Conservation (phyloP, 2,329 filamentous ascomycete genomes). For the Fusarium xyrophilum region DNA sequence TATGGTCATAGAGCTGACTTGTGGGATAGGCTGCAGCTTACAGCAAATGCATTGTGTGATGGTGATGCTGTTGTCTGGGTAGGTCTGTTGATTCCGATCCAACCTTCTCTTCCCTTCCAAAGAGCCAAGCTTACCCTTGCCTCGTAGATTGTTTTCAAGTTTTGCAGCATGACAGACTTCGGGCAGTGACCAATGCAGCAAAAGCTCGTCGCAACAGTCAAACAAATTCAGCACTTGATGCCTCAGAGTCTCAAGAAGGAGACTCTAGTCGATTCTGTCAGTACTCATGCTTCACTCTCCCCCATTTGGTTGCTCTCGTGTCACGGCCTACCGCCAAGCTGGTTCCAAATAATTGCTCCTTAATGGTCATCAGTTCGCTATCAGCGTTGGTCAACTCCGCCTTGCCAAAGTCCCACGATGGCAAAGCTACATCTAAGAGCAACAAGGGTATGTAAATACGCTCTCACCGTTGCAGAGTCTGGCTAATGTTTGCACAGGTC, state of each 20-base stretch:
- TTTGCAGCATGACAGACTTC: conserved; percentile 41
- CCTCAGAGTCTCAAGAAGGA: conserved; percentile 21
- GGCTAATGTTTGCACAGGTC: conserved; percentile 41
- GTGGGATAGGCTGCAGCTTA: conserved; percentile 71
- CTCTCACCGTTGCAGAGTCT: conserved; percentile 5
- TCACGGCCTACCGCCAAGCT: conserved; percentile 69
- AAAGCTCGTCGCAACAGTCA: conserved; percentile 12
- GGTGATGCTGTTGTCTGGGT: conserved; percentile 79
- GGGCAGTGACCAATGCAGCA: conserved; percentile 36
- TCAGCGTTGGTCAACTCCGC: conserved; percentile 79
- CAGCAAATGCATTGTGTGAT: conserved; percentile 66
- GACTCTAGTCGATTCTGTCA: conserved; percentile 52
- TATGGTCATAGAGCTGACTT: conserved; percentile 16
- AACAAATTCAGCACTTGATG: conserved; percentile 7
- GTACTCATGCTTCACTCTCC: conserved; percentile 65
- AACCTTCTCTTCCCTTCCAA: background rate
- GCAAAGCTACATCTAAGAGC: conserved; percentile 47
- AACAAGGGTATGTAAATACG: conserved; percentile 48
- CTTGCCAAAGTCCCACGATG: conserved; percentile 68
- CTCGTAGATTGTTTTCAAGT: conserved; percentile 57
- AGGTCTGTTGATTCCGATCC: conserved; percentile 61
- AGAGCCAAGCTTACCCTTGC: conserved; percentile 9
- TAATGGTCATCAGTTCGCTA: conserved; percentile 80
- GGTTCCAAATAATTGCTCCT: conserved; percentile 66
- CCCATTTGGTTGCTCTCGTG: conserved; percentile 77